phyloP scores from a whole-genome alignment of 1,284 basidiomycete genomes.

The Apiotrichum montevideense region DNA sequence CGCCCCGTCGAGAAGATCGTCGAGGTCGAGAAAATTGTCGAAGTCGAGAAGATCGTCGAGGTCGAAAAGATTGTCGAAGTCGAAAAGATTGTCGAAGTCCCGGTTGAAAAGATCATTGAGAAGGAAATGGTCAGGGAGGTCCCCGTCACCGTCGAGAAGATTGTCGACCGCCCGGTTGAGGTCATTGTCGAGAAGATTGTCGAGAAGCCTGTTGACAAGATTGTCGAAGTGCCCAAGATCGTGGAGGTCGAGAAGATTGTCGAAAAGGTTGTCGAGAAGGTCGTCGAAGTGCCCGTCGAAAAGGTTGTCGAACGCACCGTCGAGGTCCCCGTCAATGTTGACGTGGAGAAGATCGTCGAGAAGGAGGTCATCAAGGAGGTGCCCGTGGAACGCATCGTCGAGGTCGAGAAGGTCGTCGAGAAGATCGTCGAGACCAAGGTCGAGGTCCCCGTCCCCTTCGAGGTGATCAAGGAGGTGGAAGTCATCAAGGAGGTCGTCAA shows the following conservation, averaged over 20 bases:
- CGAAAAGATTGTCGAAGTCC: conserved; percentile 44
- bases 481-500: conserved; percentile 21
- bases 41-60: conserved; percentile 2
- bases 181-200: conserved; percentile 20
- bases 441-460: conserved; percentile 33
- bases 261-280: conserved; percentile 37
- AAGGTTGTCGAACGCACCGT: conserved; percentile 46
- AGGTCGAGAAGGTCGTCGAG: conserved; percentile 44
- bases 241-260: conserved; percentile 34
- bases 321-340: conserved; percentile 23
- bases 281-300: conserved; percentile 41
- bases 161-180: conserved; percentile 20
- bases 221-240: neutral
- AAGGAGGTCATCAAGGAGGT: conserved; percentile 37
- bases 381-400: conserved; percentile 40
- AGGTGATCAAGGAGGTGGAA: conserved; percentile 29
- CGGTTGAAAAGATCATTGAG: conserved; percentile 45
- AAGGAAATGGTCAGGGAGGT: conserved; percentile 2
- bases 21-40: conserved; percentile 45
- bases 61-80: conserved; percentile 25
- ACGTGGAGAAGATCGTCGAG: conserved; percentile 33
- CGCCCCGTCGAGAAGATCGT: conserved; percentile 35
- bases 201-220: conserved; percentile 28
- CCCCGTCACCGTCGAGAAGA: conserved; percentile 25
- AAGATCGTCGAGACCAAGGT: conserved; percentile 34